Base-by-base conservation (phyloP, 345 rosid genomes). In the Diplotaxis tenuifolia region DNA sequence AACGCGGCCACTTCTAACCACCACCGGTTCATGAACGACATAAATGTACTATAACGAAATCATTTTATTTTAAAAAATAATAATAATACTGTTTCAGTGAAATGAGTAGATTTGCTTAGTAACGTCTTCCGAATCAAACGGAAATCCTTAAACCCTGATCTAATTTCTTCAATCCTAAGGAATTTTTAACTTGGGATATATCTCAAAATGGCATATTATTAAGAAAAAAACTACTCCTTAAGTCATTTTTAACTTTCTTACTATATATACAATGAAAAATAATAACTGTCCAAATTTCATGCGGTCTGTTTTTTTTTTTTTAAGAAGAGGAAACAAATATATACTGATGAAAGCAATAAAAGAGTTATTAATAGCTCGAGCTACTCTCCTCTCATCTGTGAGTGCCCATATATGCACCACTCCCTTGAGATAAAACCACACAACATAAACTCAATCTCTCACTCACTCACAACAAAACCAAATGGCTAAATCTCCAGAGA, bases 331-430 rank as follows among this genome's bases (percentile, higher is more conserved):
- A 47, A 16, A 47, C 53, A 47, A 45, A 45, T 45, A 45, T 1
- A 45, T n/a, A 16, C 54, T 6, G 54, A 47, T 47, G 54, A 47
- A 47, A 47, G 21, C 54, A 47, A 47, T 16, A 47, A 47, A 47
- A 47, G 54, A 47, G 54, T 15, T 16, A 47, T 16, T 47, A 47
- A 47, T 16, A 47, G 54, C 54, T 47, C 21, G 54, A 47, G 21
- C 54, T 47, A 47, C 54, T 47, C n/a, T 47, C 54, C 54, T 47
- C 54, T 47, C 54, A 18, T 47, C 54, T 47, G 54, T 47, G 54
- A 47, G 10, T 2, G 54, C 54, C 54, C 54, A 47, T 47, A 47
- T 47, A 47, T 47, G 54, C 21, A 47, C 54, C 54, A 47, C 54
- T 47, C 54, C 10, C 54, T 47, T 47, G 21, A 47, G 21, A 16